Conservation (phyloP, 768 basidiomycete genomes). For the Cyclocybe aegerita region DNA sequence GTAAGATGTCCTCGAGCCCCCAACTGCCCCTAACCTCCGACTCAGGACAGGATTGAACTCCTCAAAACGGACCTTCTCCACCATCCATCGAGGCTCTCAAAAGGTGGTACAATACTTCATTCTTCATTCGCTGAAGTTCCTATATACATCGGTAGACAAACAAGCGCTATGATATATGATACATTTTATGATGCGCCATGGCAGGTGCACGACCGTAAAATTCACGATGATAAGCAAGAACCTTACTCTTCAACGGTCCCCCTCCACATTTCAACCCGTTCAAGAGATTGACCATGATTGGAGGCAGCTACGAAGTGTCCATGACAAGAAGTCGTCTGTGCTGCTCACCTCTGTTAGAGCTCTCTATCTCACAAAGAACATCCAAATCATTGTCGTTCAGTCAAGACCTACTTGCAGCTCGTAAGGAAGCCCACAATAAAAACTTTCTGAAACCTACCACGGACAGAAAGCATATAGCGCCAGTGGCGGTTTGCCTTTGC, state of each 20-base stretch:
- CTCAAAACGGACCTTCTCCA: no score
- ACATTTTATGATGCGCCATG: no score
- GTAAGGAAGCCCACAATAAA: slow-evolving; percentile 1
- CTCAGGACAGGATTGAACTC: no score
- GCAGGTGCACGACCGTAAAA: no score
- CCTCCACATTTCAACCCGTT: slow-evolving; percentile 11
- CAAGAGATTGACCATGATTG: slow-evolving; percentile 10
- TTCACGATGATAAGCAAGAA: no score
- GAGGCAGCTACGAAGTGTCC: slow-evolving; percentile 7
- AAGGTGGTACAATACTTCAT: no score
- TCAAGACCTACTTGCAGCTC: background rate
- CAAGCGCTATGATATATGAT: no score
- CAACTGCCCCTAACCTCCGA: no score
- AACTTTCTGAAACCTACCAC: slow-evolving; percentile 7
- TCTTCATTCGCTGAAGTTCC: no score
- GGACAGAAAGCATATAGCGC: slow-evolving; percentile 8
- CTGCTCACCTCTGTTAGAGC: slow-evolving; percentile 8
- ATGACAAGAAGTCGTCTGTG: slow-evolving; percentile 1
- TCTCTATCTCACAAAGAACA: slow-evolving; percentile 5
- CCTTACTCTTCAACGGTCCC: background rate
- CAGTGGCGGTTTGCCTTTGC: slow-evolving; percentile 1
- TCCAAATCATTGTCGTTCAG: slow-evolving; percentile 7
- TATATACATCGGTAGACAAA: no score
- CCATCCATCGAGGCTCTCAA: no score
- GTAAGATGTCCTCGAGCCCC: no score